Evolutionary conservation across 1,139 yeast genomes (phyloP).

Genomic region (Blastobotrys indianensis): DNA sequence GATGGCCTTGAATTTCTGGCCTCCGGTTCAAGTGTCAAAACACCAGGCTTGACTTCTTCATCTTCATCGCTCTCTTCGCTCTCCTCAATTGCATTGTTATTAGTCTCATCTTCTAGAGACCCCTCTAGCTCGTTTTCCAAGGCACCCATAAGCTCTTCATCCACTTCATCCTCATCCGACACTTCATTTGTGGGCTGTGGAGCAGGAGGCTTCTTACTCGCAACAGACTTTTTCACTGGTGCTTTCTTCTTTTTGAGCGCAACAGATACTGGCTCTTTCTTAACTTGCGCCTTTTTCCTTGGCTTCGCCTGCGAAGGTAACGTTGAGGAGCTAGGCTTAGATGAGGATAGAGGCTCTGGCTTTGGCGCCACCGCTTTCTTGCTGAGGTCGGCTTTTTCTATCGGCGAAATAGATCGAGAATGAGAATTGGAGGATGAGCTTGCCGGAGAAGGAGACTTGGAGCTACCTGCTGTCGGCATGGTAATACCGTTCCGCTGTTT

Average conservation of each 20-base stretch:
- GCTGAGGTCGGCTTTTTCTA: not conserved
- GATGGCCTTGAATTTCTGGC: not conserved
- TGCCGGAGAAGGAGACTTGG: not conserved
- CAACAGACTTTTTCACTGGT: slow-evolving; percentile 3
- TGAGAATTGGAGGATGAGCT: no score
- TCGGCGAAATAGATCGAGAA: slow-evolving; percentile 8
- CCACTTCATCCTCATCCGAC: slow-evolving; percentile 26
- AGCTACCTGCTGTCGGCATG: slow-evolving; percentile 1
- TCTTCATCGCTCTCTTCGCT: slow-evolving; percentile 20
- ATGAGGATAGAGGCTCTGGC: no score
- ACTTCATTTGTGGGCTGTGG: not conserved
- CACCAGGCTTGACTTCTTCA: slow-evolving; percentile 10
- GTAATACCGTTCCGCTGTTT: slow-evolving; percentile 7
- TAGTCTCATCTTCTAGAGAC: slow-evolving; percentile 22
- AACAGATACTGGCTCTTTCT: no score
- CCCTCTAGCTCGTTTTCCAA: slow-evolving; percentile 28
- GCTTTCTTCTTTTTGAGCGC: not conserved
- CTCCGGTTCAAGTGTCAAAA: not conserved
- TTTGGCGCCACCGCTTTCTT: no score
- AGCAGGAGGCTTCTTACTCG: not conserved
- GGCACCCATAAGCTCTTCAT: slow-evolving; percentile 30
- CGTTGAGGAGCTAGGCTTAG: not conserved
- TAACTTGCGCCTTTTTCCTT: no score
- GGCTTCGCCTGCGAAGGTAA: not conserved
- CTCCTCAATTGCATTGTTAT: slow-evolving; percentile 5